Evolutionary conservation across 2,329 filamentous ascomycete species (phyloP).

Genomic region (Aspergillus piperis): DNA sequence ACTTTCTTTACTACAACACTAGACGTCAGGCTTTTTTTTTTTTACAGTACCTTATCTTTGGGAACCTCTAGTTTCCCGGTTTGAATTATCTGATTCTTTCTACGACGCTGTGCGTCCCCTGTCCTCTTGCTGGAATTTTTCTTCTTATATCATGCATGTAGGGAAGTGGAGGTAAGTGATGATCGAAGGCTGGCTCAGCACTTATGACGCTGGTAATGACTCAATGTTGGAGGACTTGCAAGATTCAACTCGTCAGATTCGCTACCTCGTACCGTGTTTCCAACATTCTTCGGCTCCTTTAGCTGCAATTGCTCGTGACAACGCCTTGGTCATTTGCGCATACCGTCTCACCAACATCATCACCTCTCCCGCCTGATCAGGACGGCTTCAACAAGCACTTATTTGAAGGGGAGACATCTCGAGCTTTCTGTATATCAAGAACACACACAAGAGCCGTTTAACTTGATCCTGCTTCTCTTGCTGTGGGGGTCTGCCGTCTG

Average conservation of each 20-base stretch:
- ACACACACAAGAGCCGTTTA: background rate
- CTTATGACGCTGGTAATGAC: slow-evolving; percentile 10
- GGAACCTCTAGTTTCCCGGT: slow-evolving; percentile 5
- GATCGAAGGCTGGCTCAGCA: slow-evolving; percentile 15
- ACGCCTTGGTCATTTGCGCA: slow-evolving; percentile 8
- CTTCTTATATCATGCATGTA: slow-evolving; percentile 18
- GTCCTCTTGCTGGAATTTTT: slow-evolving; percentile 15
- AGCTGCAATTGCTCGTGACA: slow-evolving; percentile 7
- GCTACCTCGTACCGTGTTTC: background rate
- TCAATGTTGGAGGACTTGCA: slow-evolving; percentile 2
- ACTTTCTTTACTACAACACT: slow-evolving; percentile 5
- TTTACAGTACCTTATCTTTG: background rate
- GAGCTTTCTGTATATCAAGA: background rate
- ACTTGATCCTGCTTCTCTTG: background rate
- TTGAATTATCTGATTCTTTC: slow-evolving; percentile 1
- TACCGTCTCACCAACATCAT: slow-evolving; percentile 6
- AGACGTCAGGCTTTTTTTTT: background rate
- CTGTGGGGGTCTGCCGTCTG: background rate
- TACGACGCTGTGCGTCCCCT: slow-evolving; percentile 19
- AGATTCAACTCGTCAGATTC: slow-evolving; percentile 10
- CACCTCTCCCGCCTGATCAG: background rate
- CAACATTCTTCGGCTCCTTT: slow-evolving; percentile 10
- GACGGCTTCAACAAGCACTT: background rate
- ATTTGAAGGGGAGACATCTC: background rate
- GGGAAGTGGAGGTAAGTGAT: slow-evolving; percentile 19